A percentile compares a stretch with the other conserved stretches of the same genome.
Conservation (phyloP, 2,329 filamentous ascomycete genomes). For the Biscogniauxia mediterranea region DNA sequence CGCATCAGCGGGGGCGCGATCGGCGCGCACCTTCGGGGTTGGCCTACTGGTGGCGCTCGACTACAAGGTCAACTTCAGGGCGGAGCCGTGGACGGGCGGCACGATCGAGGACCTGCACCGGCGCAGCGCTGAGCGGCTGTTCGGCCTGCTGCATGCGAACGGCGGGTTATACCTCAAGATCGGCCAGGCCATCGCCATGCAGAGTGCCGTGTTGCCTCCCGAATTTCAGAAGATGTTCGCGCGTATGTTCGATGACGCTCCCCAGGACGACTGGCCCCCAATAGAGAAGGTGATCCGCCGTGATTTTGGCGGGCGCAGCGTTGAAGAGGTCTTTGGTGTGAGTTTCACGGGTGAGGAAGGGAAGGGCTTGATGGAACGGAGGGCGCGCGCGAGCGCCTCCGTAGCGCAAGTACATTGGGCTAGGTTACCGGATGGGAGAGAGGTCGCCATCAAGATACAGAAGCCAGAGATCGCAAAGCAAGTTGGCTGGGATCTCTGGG, state of each 20-base stretch:
- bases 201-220: slow-evolving; percentile 87
- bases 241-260: slow-evolving; percentile 96
- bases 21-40: slow-evolving; percentile 74
- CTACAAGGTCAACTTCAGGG: slow-evolving; percentile 95
- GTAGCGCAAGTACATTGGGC: slow-evolving; percentile 99
- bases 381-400: slow-evolving; percentile 73
- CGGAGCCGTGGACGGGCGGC: slow-evolving; percentile 70
- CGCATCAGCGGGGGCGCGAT: slow-evolving; percentile 75
- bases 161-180: slow-evolving; percentile 97
- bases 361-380: slow-evolving; percentile 61
- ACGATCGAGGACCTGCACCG: slow-evolving; percentile 76
- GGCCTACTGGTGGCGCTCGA: slow-evolving; percentile 82
- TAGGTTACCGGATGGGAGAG: slow-evolving; percentile 75
- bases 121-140: slow-evolving; percentile 80
- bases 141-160: slow-evolving; percentile 77
- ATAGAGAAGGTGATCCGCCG: slow-evolving; percentile 81
- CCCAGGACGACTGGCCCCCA: slow-evolving; percentile 84
- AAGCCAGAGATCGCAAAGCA: slow-evolving; percentile 91
- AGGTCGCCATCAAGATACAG: slow-evolving; percentile 95
- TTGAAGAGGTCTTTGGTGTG: slow-evolving; percentile 90
- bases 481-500: slow-evolving; percentile 92
- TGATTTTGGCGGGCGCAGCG: slow-evolving; percentile 80
- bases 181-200: slow-evolving; percentile 97
- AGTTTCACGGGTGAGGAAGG: slow-evolving; percentile 73
- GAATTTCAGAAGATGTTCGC: slow-evolving; percentile 97